Base-by-base conservation (phyloP, 331 rosid species). In the Rosa hybrid region DNA sequence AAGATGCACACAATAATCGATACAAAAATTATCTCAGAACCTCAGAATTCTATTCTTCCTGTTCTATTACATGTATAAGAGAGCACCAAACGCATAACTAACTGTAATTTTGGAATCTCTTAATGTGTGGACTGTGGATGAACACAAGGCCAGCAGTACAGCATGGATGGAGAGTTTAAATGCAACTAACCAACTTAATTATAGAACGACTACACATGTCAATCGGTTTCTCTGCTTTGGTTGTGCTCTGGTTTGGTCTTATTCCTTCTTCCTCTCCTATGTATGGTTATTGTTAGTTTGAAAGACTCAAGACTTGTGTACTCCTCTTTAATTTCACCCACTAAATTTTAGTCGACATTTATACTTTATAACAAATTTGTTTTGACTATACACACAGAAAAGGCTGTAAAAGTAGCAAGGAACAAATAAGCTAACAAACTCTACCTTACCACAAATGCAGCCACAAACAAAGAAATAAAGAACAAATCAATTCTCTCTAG, bases 171-270 rank as follows among this genome's bases (percentile, higher is more conserved):
- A 46, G 72, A 76, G 39, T 0, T 8, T n/a, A 60, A 8, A 62
- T 62, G 10, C 25, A 62, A 45, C 57, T 18, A 76, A 62, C 45
- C 12, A 8, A 16, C 30, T 48, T 46, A 63, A 46, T 44, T 68
- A 63, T 77, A 77, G 80, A 49, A 67, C 2, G 62, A 46, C 34
- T 46, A 60, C 56, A 63, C 42, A 30, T 13, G 44, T 25, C 44
- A 10, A 64, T 6, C 27, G 59, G 30, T 76, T 63, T 63, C 72
- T 12, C 14, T 64, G 80, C 73, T 30, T 46, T 50, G 60, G 79
- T 46, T 46, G 25, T 2, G 62, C 12, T 54, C 56, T 51, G 57
- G 16, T 51, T 51, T 7, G 57, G 57, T 51, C 27, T 56, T 5
- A n/a, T 56, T 56, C 27, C 27, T 56, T 56, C 49, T 46, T 63